A percentile compares a stretch with the other conserved stretches of the same genome.
These are phyloP conservation scores for Furcasterigmium furcatum DNA, from an alignment of 2,329 filamentous ascomycete genomes.

Conservation along the genomic window DNA sequence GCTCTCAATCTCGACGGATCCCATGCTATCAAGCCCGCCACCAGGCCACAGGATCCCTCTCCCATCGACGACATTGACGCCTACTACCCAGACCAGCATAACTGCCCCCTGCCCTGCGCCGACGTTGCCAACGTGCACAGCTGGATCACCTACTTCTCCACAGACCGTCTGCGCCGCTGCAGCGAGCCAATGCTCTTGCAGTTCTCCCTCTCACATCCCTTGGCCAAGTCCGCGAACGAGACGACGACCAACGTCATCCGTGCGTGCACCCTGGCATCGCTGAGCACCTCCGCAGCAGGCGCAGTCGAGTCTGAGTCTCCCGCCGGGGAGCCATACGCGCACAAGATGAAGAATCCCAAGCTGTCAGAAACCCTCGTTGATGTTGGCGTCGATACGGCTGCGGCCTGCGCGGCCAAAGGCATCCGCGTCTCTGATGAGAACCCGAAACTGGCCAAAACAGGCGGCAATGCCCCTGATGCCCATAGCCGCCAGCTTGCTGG, in stretches of 20 bases:
- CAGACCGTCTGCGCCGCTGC: slow-evolving; percentile 14
- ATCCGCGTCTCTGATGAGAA: no score
- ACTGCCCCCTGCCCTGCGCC: slow-evolving; percentile 13
- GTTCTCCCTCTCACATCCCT: slow-evolving; percentile 7
- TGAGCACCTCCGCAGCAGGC: no score
- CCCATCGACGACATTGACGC: slow-evolving; percentile 13
- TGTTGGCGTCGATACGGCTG: background rate
- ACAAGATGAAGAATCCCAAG: background rate
- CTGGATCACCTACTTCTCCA: slow-evolving; percentile 16
- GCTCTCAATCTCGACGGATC: background rate
- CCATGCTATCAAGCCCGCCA: background rate
- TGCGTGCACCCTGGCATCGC: slow-evolving; percentile 5
- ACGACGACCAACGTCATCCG: slow-evolving; percentile 9
- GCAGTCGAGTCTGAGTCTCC: no score
- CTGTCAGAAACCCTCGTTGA: background rate
- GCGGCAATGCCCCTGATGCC: no score
- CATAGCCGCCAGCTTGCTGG: background rate
- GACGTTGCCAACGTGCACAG: slow-evolving; percentile 16
- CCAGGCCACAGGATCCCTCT: slow-evolving; percentile 7
- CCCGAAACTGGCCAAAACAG: background rate
- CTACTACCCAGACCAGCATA: slow-evolving; percentile 16
- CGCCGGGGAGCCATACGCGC: no score
- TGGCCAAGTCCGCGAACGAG: slow-evolving; percentile 8
- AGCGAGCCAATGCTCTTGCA: slow-evolving; percentile 11
- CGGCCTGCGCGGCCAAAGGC: background rate